Conservation (phyloP, 2,329 filamentous ascomycete species). For the Alternaria arbusti region DNA sequence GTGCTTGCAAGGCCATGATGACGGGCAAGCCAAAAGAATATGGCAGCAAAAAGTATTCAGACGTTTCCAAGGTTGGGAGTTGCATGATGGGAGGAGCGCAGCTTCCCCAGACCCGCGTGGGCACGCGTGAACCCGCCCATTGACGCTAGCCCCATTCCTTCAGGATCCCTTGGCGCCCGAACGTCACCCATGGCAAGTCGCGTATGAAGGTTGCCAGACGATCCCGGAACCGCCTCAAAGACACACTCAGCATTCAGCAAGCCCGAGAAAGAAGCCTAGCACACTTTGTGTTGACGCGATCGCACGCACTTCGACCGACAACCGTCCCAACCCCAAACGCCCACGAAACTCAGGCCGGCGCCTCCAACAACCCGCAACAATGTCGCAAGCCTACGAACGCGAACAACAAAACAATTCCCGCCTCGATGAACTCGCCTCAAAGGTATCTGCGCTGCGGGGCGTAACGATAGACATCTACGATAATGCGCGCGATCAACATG, state of each 20-base stretch:
- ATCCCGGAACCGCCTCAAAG: not conserved
- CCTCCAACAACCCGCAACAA: conserved; percentile 33
- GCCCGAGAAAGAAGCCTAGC: no score
- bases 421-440: conserved; percentile 86
- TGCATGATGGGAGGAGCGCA: not conserved
- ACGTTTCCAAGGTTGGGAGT: not conserved
- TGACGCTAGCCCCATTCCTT: conserved; percentile 6
- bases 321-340: not conserved
- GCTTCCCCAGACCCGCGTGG: conserved; percentile 3
- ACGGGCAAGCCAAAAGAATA: not conserved
- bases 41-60: not conserved
- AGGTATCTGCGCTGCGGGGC: conserved; percentile 89
- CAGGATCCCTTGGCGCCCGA: conserved; percentile 20
- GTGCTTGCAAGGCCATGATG: not conserved
- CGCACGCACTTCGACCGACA: not conserved
- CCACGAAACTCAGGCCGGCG: not conserved
- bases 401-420: conserved; percentile 91
- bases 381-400: conserved; percentile 65
- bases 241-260: not conserved
- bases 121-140: not conserved
- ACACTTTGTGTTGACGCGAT: not conserved
- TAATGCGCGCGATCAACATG: conserved; percentile 84
- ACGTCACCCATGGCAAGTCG: conserved; percentile 10
- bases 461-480: conserved; percentile 99
- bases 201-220: not conserved